Evolutionary conservation across 1,139 yeast genomes (phyloP).

Genomic region (Kurtzmaniella quercitrusa): DNA sequence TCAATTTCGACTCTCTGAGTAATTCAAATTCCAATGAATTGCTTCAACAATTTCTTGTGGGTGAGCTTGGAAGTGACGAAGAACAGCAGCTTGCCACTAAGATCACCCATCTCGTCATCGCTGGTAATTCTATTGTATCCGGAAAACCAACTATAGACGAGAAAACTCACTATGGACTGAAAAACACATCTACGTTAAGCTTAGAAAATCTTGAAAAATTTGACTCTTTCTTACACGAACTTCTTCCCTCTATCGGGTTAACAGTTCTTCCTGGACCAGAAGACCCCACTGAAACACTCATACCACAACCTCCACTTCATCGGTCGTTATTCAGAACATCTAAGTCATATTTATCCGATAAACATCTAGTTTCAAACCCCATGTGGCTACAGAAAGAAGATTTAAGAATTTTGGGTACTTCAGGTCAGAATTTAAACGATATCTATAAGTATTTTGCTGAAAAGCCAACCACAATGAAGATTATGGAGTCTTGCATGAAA

Average conservation of each 20-base stretch:
- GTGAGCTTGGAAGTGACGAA: conserved; percentile 50
- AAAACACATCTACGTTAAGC: conserved; percentile 47
- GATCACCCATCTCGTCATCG: conserved; percentile 58
- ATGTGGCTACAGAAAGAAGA: conserved; percentile 54
- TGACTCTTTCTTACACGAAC: conserved; percentile 57
- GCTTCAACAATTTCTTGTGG: conserved; percentile 68
- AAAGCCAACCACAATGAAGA: conserved; percentile 11
- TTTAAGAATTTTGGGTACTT: conserved; percentile 58
- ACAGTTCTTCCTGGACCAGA: conserved; percentile 77
- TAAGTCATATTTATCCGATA: conserved; percentile 34
- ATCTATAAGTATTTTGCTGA: conserved; percentile 56
- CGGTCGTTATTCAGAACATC: conserved; percentile 59
- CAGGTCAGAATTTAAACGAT: conserved; percentile 85
- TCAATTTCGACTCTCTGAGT: conserved; percentile 48
- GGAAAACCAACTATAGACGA: conserved; percentile 11
- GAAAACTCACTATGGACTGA: conserved; percentile 48
- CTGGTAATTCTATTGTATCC: conserved; percentile 69
- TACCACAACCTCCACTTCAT: conserved; percentile 91
- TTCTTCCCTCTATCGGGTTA: conserved; percentile 60
- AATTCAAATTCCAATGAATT: conserved; percentile 48
- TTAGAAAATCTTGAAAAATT: conserved; percentile 38
- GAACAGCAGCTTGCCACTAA: conserved; percentile 21
- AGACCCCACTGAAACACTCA: conserved; percentile 78
- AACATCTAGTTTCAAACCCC: conserved; percentile 68
- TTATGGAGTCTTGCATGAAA: conserved; percentile 63